These are phyloP conservation scores for Mycena olivaceomarginata DNA, from an alignment of 768 basidiomycete species.

Conservation along the genomic window DNA sequence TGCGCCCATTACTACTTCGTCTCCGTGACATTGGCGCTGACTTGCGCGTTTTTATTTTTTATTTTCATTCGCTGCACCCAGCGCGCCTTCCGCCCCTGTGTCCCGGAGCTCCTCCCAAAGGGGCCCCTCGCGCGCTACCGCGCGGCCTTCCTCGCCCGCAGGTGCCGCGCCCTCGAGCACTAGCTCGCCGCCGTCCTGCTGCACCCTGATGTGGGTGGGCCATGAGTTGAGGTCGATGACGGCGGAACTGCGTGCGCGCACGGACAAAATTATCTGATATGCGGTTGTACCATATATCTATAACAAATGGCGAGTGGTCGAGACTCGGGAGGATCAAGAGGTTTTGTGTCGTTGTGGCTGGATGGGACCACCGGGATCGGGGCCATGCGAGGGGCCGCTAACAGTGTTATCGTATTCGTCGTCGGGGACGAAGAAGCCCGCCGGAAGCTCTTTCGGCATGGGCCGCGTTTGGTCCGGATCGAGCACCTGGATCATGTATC, in stretches of 20 bases:
- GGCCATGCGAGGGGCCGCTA: too few species aligned
- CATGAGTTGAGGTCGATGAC: background rate
- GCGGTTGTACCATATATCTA: too few species aligned
- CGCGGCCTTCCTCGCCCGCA: slow-evolving; percentile 79
- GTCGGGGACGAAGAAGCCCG: too few species aligned
- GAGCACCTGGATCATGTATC: slow-evolving; percentile 25
- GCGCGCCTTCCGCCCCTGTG: slow-evolving; percentile 64
- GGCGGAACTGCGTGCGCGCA: too few species aligned
- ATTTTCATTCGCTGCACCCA: slow-evolving; percentile 46
- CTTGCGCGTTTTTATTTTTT: background rate
- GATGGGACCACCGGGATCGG: too few species aligned
- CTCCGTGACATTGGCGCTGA: too few species aligned
- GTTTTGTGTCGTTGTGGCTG: too few species aligned
- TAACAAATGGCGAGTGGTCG: too few species aligned
- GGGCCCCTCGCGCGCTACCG: slow-evolving; percentile 80
- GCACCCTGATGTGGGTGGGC: slow-evolving; percentile 86
- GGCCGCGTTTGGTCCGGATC: slow-evolving; percentile 42
- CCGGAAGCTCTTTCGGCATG: slow-evolving; percentile 36
- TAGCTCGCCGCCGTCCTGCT: slow-evolving; percentile 81
- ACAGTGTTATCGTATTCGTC: too few species aligned
- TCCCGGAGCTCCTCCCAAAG: slow-evolving; percentile 83
- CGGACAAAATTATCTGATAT: too few species aligned
- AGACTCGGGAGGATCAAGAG: too few species aligned
- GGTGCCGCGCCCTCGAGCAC: slow-evolving; percentile 75
- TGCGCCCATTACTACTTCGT: slow-evolving; percentile 9